Evolutionary conservation across 257 asterid species (phyloP).

Genomic region (Perilla frutescens): DNA sequence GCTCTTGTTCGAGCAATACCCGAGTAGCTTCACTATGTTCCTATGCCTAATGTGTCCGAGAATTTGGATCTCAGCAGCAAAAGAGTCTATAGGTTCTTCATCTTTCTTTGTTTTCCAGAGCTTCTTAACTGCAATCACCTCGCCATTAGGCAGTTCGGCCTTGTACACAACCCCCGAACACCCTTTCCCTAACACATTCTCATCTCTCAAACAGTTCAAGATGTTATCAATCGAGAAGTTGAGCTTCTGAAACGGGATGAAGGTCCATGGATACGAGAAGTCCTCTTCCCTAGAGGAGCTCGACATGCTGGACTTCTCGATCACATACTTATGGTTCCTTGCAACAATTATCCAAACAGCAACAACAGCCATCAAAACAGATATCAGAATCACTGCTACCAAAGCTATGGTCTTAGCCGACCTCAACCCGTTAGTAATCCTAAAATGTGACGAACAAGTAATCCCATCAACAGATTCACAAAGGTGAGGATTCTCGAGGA

Average conservation of each 20-base stretch:
- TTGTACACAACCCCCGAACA: conserved; percentile 85
- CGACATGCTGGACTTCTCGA: conserved; percentile 49
- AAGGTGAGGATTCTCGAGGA: conserved; percentile 68
- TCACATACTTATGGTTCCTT: conserved; percentile 48
- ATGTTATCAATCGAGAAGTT: conserved; percentile 70
- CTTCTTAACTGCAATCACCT: conserved; percentile 83
- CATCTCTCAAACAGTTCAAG: conserved; percentile 74
- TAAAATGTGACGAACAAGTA: conserved; percentile 61
- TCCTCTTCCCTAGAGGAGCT: conserved; percentile 57
- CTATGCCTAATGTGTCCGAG: conserved; percentile 96
- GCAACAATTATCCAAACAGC: conserved; percentile 62
- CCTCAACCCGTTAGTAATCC: conserved; percentile 45
- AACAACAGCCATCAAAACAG: conserved; percentile 54
- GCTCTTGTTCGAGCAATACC: conserved; percentile 84
- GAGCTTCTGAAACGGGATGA: conserved; percentile 87
- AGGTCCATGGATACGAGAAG: conserved; percentile 91
- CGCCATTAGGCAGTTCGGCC: conserved; percentile 85
- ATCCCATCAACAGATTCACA: conserved; percentile 78
- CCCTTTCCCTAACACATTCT: conserved; percentile 88
- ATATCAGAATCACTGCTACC: conserved; percentile 55
- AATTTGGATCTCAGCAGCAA: conserved; percentile 91
- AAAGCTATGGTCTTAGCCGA: conserved; percentile 64
- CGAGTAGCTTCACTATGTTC: conserved; percentile 82
- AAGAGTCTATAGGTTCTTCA: conserved; percentile 71
- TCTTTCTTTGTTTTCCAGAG: conserved; percentile 86